phyloP scores from a whole-genome alignment of 2,329 filamentous ascomycete genomes.

The Biscogniauxia mediterranea region DNA sequence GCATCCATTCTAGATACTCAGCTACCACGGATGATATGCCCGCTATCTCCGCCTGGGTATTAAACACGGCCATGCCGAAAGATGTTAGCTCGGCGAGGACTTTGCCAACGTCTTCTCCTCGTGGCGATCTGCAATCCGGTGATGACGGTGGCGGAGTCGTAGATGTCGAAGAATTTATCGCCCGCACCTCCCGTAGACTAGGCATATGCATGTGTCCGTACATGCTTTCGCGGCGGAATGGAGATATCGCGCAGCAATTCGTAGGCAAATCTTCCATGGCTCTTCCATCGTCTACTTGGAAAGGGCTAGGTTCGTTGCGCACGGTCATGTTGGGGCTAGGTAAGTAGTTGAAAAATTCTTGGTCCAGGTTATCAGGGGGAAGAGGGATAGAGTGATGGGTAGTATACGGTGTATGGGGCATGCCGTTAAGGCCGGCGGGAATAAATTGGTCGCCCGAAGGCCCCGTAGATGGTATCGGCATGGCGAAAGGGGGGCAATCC shows the following conservation, averaged over 20 bases:
- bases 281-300: conserved; percentile 13
- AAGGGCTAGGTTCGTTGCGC: conserved; percentile 12
- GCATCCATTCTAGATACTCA: conserved; percentile 24
- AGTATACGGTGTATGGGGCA: conserved; percentile 16
- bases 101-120: conserved; percentile 20
- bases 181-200: conserved; percentile 17
- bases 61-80: conserved; percentile 23
- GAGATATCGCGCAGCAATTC: conserved; percentile 7
- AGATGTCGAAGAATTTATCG: conserved; percentile 16
- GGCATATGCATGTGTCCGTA: conserved; percentile 19
- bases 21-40: conserved; percentile 25
- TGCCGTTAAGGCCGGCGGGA: conserved; percentile 9
- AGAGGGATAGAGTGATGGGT: conserved; percentile 17
- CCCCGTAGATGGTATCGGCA: conserved; percentile 12
- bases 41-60: conserved; percentile 24
- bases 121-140: conserved; percentile 8
- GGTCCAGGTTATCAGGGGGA: conserved; percentile 17
- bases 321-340: conserved; percentile 14
- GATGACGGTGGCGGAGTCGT: conserved; percentile 16
- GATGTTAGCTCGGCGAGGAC: conserved; percentile 23
- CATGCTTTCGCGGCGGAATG: conserved; percentile 14
- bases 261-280: conserved; percentile 15
- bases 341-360: conserved; percentile 19
- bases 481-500: conserved; percentile 14
- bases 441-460: conserved; percentile 13